phyloP scores from a whole-genome alignment of 2,329 filamentous ascomycete species.

The Epichloe coenophiala region DNA sequence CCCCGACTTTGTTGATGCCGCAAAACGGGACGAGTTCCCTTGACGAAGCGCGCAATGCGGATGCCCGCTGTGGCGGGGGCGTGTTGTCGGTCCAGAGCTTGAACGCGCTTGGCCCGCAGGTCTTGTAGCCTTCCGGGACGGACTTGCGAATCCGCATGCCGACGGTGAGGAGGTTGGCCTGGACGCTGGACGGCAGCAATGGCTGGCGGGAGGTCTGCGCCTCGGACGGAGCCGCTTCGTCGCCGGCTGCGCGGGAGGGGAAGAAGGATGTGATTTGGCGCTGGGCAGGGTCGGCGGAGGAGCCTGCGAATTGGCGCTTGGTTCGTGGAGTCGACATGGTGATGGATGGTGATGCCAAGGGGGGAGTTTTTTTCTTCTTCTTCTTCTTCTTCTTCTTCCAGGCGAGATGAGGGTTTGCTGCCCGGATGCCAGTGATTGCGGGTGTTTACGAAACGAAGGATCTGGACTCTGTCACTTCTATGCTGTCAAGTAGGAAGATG shows the following conservation, averaged over 20 bases:
- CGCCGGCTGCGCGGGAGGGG: slow-evolving; percentile 24
- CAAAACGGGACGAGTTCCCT: slow-evolving; percentile 69
- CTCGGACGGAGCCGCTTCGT: slow-evolving; percentile 17
- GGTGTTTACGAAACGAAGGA: too few species aligned
- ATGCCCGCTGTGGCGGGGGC: not conserved
- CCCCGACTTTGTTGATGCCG: slow-evolving; percentile 64
- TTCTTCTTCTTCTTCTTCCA: not conserved
- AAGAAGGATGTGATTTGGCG: slow-evolving; percentile 55
- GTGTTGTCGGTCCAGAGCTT: slow-evolving; percentile 33
- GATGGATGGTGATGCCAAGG: not conserved
- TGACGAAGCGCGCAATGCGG: slow-evolving; percentile 15
- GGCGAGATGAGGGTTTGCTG: not conserved
- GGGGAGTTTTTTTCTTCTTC: too few species aligned
- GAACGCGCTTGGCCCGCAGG: slow-evolving; percentile 35
- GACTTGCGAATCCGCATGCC: slow-evolving; percentile 93
- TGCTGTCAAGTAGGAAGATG: too few species aligned
- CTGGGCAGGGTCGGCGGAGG: slow-evolving; percentile 42
- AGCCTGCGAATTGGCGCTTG: slow-evolving; percentile 50
- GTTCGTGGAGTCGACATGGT: slow-evolving; percentile 39
- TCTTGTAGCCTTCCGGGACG: slow-evolving; percentile 90
- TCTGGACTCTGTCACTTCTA: too few species aligned
- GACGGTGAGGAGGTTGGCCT: slow-evolving; percentile 76
- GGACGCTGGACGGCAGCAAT: slow-evolving; percentile 48
- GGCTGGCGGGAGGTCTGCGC: slow-evolving; percentile 23
- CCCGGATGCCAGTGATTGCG: not conserved